A percentile compares a stretch with the other conserved stretches of the same genome.
phyloP scores from a whole-genome alignment of 2,329 filamentous ascomycete genomes.

The Beauveria asiatica region DNA sequence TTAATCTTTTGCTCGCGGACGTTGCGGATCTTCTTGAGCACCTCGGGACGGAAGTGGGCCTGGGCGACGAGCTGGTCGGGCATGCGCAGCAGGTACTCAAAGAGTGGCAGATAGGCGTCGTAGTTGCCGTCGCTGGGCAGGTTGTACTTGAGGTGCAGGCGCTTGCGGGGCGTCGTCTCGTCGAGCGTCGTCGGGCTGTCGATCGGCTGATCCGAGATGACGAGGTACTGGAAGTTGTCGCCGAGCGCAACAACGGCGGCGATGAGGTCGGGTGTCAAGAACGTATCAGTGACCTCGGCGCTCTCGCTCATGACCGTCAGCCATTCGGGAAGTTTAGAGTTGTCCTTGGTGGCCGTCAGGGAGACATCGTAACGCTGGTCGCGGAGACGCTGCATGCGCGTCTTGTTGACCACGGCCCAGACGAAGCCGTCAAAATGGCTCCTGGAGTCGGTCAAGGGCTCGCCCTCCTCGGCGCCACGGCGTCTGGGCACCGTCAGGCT shows the following conservation, averaged over 20 bases:
- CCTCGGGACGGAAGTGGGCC: constrained; percentile 85
- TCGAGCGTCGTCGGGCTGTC: constrained; percentile 81
- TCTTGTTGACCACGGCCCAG: constrained; percentile 93
- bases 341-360: constrained; percentile 87
- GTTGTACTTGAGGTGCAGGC: constrained; percentile 69
- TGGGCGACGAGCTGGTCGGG: constrained; percentile 67
- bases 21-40: constrained; percentile 71
- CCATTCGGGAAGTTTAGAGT: constrained; percentile 82
- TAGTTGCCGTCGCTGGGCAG: constrained; percentile 58
- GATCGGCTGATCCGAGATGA: constrained; percentile 80
- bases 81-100: constrained; percentile 75
- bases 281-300: constrained; percentile 80
- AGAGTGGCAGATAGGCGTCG: constrained; percentile 60
- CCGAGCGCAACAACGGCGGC: constrained; percentile 71
- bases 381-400: constrained; percentile 78
- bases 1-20: constrained; percentile 73
- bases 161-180: constrained; percentile 78
- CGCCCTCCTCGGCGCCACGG: constrained; percentile 47
- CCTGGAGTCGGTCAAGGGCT: constrained; percentile 43
- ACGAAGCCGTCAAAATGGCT: constrained; percentile 83
- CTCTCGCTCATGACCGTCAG: constrained; percentile 93
- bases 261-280: constrained; percentile 82
- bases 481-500: constrained; percentile 60
- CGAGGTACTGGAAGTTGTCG: constrained; percentile 71
- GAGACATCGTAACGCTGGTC: constrained; percentile 93